Percentiles rank a stretch among this genome's conserved stretches.
These are phyloP conservation scores for Ceratocystis lukuohia DNA, from an alignment of 2,329 filamentous ascomycete species.

Conservation along the genomic window DNA sequence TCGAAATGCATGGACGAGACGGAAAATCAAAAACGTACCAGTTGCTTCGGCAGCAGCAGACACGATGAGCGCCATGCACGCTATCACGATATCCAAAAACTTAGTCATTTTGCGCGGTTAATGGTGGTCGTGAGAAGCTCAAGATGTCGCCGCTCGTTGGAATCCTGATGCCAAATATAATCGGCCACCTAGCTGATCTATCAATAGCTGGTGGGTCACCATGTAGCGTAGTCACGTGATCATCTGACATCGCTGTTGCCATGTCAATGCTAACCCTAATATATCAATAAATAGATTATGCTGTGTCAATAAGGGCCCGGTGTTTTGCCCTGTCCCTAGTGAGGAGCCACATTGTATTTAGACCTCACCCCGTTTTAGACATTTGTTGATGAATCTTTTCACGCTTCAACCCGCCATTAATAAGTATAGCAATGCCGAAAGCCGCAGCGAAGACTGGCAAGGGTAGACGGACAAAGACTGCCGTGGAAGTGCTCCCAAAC, in stretches of 20 bases:
- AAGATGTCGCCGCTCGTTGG: conserved; percentile 1
- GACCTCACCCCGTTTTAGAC: background rate
- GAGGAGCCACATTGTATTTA: background rate
- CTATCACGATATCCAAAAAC: conserved; percentile 15
- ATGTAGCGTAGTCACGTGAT: background rate
- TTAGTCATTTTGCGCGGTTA: conserved; percentile 15
- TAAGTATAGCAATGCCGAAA: background rate
- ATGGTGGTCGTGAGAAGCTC: conserved; percentile 1
- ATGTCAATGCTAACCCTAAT: background rate
- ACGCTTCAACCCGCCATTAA: background rate
- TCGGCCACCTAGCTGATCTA: conserved; percentile 12
- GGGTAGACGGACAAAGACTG: background rate
- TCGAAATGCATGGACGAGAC: background rate
- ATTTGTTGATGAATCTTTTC: background rate
- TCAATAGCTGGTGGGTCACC: conserved; percentile 5
- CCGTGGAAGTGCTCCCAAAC: background rate
- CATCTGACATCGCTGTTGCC: background rate
- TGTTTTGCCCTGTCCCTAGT: background rate
- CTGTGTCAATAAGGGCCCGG: background rate
- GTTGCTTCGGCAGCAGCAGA: conserved; percentile 16
- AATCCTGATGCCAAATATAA: conserved; percentile 3
- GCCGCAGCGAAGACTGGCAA: background rate
- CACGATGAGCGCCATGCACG: conserved; percentile 15
- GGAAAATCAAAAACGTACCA: conserved; percentile 7
- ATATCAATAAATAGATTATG: background rate